Evolutionary conservation across 2,329 filamentous ascomycete species (phyloP).

Genomic region (Trichoderma sp.): DNA sequence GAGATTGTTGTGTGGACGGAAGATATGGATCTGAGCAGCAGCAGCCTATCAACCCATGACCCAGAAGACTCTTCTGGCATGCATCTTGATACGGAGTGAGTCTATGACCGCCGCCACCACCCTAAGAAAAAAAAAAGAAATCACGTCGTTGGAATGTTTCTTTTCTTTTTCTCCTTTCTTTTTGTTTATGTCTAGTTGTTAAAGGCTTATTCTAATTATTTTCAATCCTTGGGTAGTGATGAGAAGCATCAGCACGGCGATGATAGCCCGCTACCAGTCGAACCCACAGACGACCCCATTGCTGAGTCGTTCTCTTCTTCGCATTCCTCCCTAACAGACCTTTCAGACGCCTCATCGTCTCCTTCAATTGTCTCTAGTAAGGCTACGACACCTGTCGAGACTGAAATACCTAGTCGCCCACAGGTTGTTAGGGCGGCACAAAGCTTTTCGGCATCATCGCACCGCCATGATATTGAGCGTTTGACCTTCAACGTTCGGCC

Average conservation of each 20-base stretch:
- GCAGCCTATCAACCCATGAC: slow-evolving; percentile 24
- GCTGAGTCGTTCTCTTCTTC: slow-evolving; percentile 52
- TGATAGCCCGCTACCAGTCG: slow-evolving; percentile 21
- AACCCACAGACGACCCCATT: slow-evolving; percentile 24
- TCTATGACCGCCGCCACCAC: slow-evolving; percentile 12
- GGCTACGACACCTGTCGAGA: slow-evolving; percentile 58
- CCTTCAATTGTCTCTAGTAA: slow-evolving; percentile 60
- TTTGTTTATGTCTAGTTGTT: not conserved
- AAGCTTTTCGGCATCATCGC: slow-evolving; percentile 27
- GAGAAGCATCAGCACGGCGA: slow-evolving; percentile 25
- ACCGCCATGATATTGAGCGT: slow-evolving; percentile 34
- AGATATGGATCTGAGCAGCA: slow-evolving; percentile 36
- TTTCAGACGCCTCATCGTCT: slow-evolving; percentile 55
- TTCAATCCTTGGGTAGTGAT: slow-evolving; percentile 24
- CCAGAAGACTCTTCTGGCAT: slow-evolving; percentile 27
- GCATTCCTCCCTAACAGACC: slow-evolving; percentile 52
- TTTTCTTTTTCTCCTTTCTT: not conserved
- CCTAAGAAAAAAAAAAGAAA: not conserved
- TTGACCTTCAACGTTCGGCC: slow-evolving; percentile 61
- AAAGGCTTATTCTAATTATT: not conserved
- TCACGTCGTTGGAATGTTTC: not conserved
- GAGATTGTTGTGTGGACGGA: slow-evolving; percentile 48
- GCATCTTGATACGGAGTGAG: slow-evolving; percentile 31
- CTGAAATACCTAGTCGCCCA: slow-evolving; percentile 31
- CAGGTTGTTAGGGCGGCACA: slow-evolving; percentile 22